Conservation (phyloP, 2,329 filamentous ascomycete species). For the Nigrospora osmanthi region DNA sequence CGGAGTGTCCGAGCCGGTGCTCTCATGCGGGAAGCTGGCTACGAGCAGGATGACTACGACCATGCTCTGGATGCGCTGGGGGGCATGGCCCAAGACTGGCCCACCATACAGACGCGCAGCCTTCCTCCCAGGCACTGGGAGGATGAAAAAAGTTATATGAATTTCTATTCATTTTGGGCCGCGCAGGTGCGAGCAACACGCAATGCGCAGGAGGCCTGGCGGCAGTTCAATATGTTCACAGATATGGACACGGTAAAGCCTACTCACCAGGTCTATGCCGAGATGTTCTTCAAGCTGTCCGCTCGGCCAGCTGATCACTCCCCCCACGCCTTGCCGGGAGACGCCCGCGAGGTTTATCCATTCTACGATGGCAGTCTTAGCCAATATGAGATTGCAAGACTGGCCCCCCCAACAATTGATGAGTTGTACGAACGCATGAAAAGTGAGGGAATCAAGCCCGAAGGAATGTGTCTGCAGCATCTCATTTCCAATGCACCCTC, state of each 20-base stretch:
- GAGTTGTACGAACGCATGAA: constrained; percentile 55
- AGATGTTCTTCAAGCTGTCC: constrained; percentile 53
- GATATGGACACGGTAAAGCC: constrained; percentile 12
- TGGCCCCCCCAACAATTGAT: constrained; percentile 49
- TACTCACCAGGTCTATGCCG: constrained; percentile 45
- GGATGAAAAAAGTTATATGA: constrained; percentile 18
- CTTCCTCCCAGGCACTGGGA: constrained; percentile 23
- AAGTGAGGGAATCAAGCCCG: constrained; percentile 36
- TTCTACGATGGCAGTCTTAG: constrained; percentile 51
- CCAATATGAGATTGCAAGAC: constrained; percentile 57
- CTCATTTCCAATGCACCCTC: constrained; percentile 46
- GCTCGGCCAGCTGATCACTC: constrained; percentile 19
- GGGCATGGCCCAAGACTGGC: constrained; percentile 41
- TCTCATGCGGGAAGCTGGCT: constrained; percentile 50
- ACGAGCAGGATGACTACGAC: constrained; percentile 37
- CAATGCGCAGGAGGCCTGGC: constrained; percentile 55
- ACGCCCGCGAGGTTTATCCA: constrained; percentile 45
- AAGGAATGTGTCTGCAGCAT: constrained; percentile 41
- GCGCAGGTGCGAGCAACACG: constrained; percentile 50
- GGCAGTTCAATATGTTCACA: constrained; percentile 14
- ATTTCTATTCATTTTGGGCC: constrained; percentile 39
- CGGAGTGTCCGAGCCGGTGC: constrained; percentile 43
- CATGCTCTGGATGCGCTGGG: constrained; percentile 42
- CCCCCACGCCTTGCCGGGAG: constrained; percentile 44
- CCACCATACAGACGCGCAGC: constrained; percentile 48